These are phyloP conservation scores for Boletus sp. DNA, from an alignment of 768 basidiomycete species.

Conservation along the genomic window DNA sequence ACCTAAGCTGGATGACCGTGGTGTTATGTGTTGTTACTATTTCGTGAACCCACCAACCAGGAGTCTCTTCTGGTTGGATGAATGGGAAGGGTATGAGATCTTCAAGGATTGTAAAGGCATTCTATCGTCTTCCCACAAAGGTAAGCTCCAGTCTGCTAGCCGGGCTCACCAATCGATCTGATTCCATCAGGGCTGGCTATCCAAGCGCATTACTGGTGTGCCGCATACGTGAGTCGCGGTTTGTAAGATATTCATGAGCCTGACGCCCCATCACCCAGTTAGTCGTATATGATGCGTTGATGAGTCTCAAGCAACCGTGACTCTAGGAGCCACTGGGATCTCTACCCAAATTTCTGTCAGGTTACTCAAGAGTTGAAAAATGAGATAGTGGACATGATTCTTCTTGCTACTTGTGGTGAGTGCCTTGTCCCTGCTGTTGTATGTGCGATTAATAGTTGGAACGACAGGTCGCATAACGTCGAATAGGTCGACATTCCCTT, in stretches of 20 bases:
- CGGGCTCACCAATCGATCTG: background rate
- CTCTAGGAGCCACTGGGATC: constrained; percentile 36
- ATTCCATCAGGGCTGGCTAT: constrained; percentile 31
- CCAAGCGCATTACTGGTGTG: constrained; percentile 39
- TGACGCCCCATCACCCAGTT: constrained; percentile 6
- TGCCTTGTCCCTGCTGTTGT: background rate
- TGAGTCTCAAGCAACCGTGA: constrained; percentile 3
- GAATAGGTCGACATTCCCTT: constrained; percentile 23
- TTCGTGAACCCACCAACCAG: constrained; percentile 48
- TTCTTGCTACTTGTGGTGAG: constrained; percentile 29
- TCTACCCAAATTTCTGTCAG: constrained; percentile 28
- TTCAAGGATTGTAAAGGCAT: constrained; percentile 23
- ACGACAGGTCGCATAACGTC: constrained; percentile 29
- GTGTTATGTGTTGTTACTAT: constrained; percentile 43
- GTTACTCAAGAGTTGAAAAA: constrained; percentile 27
- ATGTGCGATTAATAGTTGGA: background rate
- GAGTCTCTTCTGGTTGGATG: constrained; percentile 55
- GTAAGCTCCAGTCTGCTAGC: constrained; percentile 1
- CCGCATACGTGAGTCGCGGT: constrained; percentile 5
- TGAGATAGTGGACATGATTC: constrained; percentile 25
- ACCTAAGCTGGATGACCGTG: constrained; percentile 23
- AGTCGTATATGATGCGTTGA: background rate
- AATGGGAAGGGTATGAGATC: constrained; percentile 36
- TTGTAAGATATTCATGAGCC: background rate
- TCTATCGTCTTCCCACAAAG: constrained; percentile 24